Evolutionary conservation across 306 rosid species (phyloP).

Genomic region (Prinsepia uniflora): DNA sequence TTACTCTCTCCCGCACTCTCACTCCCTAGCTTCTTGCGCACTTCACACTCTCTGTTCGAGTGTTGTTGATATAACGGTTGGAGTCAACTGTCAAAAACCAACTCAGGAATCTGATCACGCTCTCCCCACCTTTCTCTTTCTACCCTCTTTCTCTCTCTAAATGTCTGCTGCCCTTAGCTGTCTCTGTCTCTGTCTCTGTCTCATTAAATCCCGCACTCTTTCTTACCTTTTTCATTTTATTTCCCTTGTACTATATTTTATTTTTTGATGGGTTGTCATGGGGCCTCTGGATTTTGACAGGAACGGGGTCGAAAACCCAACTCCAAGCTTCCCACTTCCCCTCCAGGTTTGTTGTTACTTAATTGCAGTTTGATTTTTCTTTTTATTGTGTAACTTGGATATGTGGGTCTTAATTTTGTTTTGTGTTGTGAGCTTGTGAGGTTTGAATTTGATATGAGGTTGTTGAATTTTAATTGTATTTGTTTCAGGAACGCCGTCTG

Average conservation of each 20-base stretch:
- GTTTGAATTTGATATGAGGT: conserved; percentile 11
- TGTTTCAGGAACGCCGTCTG: conserved; percentile 65
- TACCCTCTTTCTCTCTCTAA: conserved; percentile 26
- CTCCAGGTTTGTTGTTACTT: conserved; percentile 60
- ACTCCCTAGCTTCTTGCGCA: conserved; percentile 32
- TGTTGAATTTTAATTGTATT: conserved; percentile 19
- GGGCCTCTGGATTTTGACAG: conserved; percentile 57
- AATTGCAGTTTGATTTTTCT: not conserved
- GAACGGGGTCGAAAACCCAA: conserved; percentile 66
- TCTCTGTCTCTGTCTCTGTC: conserved; percentile 59
- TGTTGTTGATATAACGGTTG: conserved; percentile 56
- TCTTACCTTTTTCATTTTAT: conserved; percentile 21
- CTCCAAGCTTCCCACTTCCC: conserved; percentile 69
- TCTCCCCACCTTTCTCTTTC: conserved; percentile 53
- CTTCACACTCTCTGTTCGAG: conserved; percentile 18
- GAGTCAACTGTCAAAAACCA: conserved; percentile 73
- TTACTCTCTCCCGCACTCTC: conserved; percentile 26
- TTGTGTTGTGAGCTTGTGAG: conserved; percentile 2
- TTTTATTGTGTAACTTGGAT: conserved; percentile 2
- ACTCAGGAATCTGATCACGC: conserved; percentile 63
- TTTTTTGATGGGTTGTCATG: conserved; percentile 37
- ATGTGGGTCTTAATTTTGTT: conserved; percentile 6
- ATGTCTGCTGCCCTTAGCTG: conserved; percentile 55
- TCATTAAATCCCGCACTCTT: conserved; percentile 42
- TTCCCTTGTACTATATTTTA: conserved; percentile 26